Evolutionary conservation across 129 eudicot genomes (phyloP), one percentile per base, ranked within the genome.

Genomic region (Gnaphalium uliginosum): DNA sequence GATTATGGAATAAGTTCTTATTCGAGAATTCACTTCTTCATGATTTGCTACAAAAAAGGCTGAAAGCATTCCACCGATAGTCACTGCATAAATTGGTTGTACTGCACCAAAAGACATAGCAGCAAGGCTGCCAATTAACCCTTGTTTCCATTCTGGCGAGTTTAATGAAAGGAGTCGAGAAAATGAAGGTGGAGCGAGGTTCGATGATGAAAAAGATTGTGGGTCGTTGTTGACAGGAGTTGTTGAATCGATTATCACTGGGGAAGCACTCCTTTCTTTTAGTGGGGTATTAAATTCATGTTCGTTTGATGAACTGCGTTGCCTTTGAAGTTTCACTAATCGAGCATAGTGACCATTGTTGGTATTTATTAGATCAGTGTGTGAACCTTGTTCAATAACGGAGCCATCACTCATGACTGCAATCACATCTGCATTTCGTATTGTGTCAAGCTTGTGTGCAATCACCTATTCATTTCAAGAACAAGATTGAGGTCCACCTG

Each of bases 381-480:
- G 98, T 48, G 96, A 73, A 8, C 98, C 98, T 69, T 63, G 80
- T 79, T 94, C 98, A 32, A 78, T 83, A 6, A 94, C 82, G 27
- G 76, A 54, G 3, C 98, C 98, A 0, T 75, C 79, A 22, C 84
- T 87, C 82, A 94, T 78, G 22, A 90, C 97, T 10, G 91, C 97
- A 30, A 94, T 90, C n/a, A 87, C 50, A 69, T 94, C 96, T 10
- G 98, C 97, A 65, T 94, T 90, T 77, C 83, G 76, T 65, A 94
- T 81, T 2, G 97, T 94, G 4, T 97, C 84, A n/a, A 94, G 96
- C 81, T 90, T 94, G 78, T 94, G 98, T 37, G 98, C 98, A 26
- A 94, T 90, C 23, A 94, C 92, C 96, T 92, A 84, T 74, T 59
- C 15, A 50, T 32, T 10, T 57, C 43, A 68, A 68, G 15, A 19